Conservation (phyloP, 2,329 filamentous ascomycete species). For the Cladophialophora chaetospira region DNA sequence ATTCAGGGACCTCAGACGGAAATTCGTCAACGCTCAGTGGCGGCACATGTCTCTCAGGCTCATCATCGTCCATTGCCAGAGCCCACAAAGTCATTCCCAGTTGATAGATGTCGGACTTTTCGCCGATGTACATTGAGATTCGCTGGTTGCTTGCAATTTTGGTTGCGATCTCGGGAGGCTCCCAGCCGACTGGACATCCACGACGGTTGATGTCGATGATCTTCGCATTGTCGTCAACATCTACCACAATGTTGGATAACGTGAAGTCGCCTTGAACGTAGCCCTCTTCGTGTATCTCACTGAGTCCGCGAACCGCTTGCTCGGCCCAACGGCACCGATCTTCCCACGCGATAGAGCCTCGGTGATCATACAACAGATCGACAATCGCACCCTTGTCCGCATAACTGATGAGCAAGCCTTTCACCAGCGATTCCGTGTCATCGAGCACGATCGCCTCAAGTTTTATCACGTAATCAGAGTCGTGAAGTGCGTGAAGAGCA, state of each 20-base stretch:
- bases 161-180: conserved; percentile 84
- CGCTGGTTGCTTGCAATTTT: conserved; percentile 86
- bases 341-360: conserved; percentile 65
- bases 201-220: conserved; percentile 98
- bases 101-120: conserved; percentile 95
- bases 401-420: conserved; percentile 85
- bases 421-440: conserved; percentile 71
- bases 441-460: conserved; percentile 89
- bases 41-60: conserved; percentile 77
- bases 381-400: conserved; percentile 85
- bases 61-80: conserved; percentile 81
- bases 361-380: conserved; percentile 82
- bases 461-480: conserved; percentile 75
- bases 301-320: conserved; percentile 85
- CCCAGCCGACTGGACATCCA: conserved; percentile 97
- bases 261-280: conserved; percentile 99
- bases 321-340: conserved; percentile 83
- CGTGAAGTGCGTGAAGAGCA: conserved; percentile 75
- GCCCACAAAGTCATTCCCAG: conserved; percentile 97
- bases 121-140: conserved; percentile 95
- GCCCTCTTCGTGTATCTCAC: conserved; percentile 91
- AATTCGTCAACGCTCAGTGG: conserved; percentile 64
- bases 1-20: conserved; percentile 69
- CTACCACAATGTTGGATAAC: conserved; percentile 93
- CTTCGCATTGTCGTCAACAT: conserved; percentile 78